Conservation (phyloP, 306 rosid genomes). For the Quercus berberidifolia region DNA sequence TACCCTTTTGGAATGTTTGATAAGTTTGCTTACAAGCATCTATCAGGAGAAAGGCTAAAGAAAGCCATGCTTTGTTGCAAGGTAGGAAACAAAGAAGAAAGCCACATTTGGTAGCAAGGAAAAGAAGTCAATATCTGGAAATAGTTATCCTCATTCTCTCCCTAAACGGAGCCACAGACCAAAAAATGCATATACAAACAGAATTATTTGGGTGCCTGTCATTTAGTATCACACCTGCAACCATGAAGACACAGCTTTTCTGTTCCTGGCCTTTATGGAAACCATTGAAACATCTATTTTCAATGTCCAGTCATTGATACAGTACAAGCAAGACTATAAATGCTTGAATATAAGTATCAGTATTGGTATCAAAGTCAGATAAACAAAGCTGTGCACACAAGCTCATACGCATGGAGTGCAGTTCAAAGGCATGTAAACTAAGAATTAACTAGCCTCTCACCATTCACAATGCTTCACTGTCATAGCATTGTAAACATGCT, state of each 20-base stretch:
- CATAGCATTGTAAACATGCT: no score
- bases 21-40: no score
- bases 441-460: no score
- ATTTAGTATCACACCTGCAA: neutral
- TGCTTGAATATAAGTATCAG: neutral
- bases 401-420: no score
- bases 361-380: neutral
- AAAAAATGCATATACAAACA: neutral
- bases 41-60: no score
- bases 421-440: no score
- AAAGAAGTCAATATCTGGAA: neutral
- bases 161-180: neutral
- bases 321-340: neutral
- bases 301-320: neutral
- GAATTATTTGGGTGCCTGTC: neutral
- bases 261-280: neutral
- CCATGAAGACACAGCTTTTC: neutral
- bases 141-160: neutral
- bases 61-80: no score
- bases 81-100: no score
- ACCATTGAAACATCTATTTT: neutral
- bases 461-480: no score
- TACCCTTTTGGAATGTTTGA: no score
- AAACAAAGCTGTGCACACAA: neutral
- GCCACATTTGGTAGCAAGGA: neutral